Evolutionary conservation across 495 filamentous ascomycete genomes (phyloP).

Genomic region (Corynascus novoguineensis): DNA sequence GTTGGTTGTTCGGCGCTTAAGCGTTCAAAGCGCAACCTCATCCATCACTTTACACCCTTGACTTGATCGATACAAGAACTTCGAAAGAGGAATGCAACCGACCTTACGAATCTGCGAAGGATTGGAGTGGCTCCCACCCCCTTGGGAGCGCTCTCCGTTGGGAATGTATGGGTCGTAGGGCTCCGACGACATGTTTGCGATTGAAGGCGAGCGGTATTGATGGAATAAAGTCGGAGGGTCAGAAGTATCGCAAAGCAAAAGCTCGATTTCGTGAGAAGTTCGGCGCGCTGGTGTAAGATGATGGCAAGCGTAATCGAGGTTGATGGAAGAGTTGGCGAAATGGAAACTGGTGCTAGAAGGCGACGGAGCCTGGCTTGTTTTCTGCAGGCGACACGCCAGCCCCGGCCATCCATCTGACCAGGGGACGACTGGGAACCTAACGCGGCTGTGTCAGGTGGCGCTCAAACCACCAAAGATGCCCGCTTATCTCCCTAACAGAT

Average conservation of each 20-base stretch:
- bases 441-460: slow-evolving; percentile 19
- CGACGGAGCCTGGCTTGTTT: slow-evolving; percentile 25
- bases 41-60: background rate
- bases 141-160: slow-evolving; percentile 41
- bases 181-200: slow-evolving; percentile 52
- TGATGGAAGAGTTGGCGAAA: slow-evolving; percentile 20
- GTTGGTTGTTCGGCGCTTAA: background rate
- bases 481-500: background rate
- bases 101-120: slow-evolving; percentile 61
- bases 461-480: background rate
- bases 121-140: too few species aligned
- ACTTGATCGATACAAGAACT: slow-evolving; percentile 13
- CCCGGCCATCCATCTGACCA: slow-evolving; percentile 16
- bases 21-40: background rate
- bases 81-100: slow-evolving; percentile 41
- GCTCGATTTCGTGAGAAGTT: background rate
- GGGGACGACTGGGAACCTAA: slow-evolving; percentile 22
- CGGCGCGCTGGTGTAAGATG: slow-evolving; percentile 12
- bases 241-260: background rate
- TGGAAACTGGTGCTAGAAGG: slow-evolving; percentile 20
- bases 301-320: slow-evolving; percentile 14
- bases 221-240: background rate
- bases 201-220: slow-evolving; percentile 3
- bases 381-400: slow-evolving; percentile 28
- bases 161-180: slow-evolving; percentile 94